Conservation (phyloP, 345 rosid genomes). For the Conringia planisiliqua region DNA sequence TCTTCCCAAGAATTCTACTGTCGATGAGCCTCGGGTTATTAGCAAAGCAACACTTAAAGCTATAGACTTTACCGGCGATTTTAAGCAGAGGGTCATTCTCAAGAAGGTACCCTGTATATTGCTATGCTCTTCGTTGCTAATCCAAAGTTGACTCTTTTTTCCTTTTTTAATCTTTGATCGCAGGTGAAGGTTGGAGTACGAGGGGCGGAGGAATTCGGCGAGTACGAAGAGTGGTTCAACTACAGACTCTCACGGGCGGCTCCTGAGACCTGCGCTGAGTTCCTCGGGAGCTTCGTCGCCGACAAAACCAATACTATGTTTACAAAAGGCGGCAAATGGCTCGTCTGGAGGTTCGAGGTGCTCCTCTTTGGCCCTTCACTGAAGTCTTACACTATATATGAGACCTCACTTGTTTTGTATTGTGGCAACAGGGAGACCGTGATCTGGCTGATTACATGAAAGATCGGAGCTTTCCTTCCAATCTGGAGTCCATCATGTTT, state of each 20-base stretch:
- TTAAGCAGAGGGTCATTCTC: constrained; percentile 76
- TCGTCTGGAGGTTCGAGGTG: constrained; percentile 99
- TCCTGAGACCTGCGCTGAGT: constrained; percentile 92
- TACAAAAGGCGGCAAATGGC: constrained; percentile 89
- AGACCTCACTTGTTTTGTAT: not conserved
- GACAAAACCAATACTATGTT: constrained; percentile 61
- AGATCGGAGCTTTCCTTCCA: constrained; percentile 80
- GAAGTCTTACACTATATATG: not conserved
- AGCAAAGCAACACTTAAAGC: constrained; percentile 47
- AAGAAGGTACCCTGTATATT: constrained; percentile 46
- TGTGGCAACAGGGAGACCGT: constrained; percentile 62
- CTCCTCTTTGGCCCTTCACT: not conserved
- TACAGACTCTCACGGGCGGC: constrained; percentile 95
- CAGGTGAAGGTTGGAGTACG: constrained; percentile 81
- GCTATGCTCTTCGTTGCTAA: not conserved
- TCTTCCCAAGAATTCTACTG: constrained; percentile 54
- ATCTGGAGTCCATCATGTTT: constrained; percentile 82
- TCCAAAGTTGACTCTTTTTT: no score
- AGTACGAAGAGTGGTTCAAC: constrained; percentile 96
- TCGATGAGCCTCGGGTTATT: constrained; percentile 38
- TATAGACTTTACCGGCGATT: constrained; percentile 37
- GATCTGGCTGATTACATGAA: constrained; percentile 86
- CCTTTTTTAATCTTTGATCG: not conserved
- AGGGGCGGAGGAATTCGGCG: constrained; percentile 87
- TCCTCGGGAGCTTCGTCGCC: constrained; percentile 86